These are phyloP conservation scores for Arxiozyma bovina DNA, from an alignment of 1,139 yeast species.

Conservation along the genomic window DNA sequence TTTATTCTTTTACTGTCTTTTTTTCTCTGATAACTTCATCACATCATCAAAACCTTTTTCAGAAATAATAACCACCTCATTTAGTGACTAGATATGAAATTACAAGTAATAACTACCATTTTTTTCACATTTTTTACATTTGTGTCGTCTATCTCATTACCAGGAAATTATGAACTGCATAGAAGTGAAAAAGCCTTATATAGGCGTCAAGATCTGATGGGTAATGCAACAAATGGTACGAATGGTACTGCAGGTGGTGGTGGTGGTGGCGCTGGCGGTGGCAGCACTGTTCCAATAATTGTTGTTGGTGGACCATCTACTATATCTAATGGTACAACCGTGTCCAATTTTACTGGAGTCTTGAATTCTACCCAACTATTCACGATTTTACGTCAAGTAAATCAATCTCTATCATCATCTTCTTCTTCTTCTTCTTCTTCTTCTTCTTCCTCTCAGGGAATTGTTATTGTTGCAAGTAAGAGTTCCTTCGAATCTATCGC, in stretches of 20 bases:
- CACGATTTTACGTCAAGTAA: conserved; percentile 16
- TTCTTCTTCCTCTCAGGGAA: conserved; percentile 10
- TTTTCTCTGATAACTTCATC: not conserved
- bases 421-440: not conserved
- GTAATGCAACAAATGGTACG: conserved; percentile 3
- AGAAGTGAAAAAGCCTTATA: not conserved
- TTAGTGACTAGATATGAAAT: not conserved
- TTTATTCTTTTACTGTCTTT: too few relatives aligned
- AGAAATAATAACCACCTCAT: not conserved
- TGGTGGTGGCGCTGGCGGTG: conserved; percentile 5
- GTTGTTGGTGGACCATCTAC: conserved; percentile 20
- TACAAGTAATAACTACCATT: conserved; percentile 4
- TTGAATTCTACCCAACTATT: conserved; percentile 23
- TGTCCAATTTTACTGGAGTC: conserved; percentile 20
- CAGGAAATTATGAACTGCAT: not conserved
- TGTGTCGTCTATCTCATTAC: conserved; percentile 4
- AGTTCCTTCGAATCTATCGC: conserved; percentile 24
- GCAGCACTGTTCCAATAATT: conserved; percentile 11
- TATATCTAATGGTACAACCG: conserved; percentile 6
- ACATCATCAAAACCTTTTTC: conserved; percentile 7
- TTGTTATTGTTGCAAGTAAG: conserved; percentile 22
- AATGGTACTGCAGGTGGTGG: conserved; percentile 10
- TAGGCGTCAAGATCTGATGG: conserved; percentile 3
- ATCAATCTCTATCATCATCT: conserved; percentile 9
- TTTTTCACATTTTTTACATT: conserved; percentile 3